Percentiles rank a stretch among this genome's conserved stretches.
These are phyloP conservation scores for Picochlorum costavermella DNA, from an alignment of 139 green algal species.

Conservation along the genomic window DNA sequence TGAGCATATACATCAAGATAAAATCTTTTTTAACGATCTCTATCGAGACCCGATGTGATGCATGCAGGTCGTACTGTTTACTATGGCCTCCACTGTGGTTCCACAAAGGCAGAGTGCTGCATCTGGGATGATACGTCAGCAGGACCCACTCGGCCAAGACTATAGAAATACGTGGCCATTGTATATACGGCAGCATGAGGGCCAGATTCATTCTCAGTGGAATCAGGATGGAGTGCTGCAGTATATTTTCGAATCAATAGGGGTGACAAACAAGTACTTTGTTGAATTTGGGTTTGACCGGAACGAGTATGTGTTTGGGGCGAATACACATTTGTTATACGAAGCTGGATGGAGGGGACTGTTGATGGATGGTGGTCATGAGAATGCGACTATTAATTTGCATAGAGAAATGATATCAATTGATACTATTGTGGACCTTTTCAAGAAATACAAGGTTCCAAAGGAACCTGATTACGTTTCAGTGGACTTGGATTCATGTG, in stretches of 20 bases:
- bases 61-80: too few species aligned
- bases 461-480: conserved; percentile 10
- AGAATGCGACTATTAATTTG: neutral
- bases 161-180: too few species aligned
- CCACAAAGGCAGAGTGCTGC: too few species aligned
- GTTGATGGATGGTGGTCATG: neutral
- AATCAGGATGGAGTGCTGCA: neutral
- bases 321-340: neutral
- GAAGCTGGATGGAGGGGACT: conserved; percentile 4
- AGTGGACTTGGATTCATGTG: conserved; percentile 10
- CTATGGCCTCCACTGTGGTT: too few species aligned
- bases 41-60: too few species aligned
- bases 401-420: conserved; percentile 3
- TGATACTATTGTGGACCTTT: conserved; percentile 13
- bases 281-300: conserved; percentile 8
- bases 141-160: too few species aligned
- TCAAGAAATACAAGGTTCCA: neutral
- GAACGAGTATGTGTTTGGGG: neutral
- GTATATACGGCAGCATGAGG: too few species aligned
- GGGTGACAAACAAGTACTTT: conserved; percentile 13
- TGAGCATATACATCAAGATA: too few species aligned
- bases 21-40: too few species aligned
- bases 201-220: neutral
- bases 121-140: too few species aligned
- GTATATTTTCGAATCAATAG: neutral